Percentiles rank a stretch among this genome's conserved stretches.
These are phyloP conservation scores for Bipolaris sorokiniana DNA, from an alignment of 2,329 filamentous ascomycete species.

Conservation along the genomic window DNA sequence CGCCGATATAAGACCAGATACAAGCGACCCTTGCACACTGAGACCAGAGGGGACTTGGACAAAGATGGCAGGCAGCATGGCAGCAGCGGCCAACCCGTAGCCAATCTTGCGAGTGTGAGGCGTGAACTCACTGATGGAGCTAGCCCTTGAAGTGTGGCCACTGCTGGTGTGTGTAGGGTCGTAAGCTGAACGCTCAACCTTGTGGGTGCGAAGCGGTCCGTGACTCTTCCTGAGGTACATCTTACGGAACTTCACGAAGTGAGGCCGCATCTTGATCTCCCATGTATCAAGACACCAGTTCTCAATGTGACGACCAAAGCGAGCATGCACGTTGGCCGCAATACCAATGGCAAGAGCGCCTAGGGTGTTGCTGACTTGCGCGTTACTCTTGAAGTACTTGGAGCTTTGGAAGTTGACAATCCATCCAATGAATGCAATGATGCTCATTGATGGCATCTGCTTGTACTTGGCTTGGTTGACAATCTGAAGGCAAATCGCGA, in stretches of 20 bases:
- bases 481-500: conserved; percentile 74
- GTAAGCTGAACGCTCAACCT: conserved; percentile 31
- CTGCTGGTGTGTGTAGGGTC: conserved; percentile 26
- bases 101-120: conserved; percentile 54
- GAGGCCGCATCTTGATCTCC: conserved; percentile 57
- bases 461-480: conserved; percentile 84
- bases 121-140: conserved; percentile 34
- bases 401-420: conserved; percentile 76
- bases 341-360: conserved; percentile 78
- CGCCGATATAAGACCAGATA: conserved; percentile 63
- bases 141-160: conserved; percentile 26
- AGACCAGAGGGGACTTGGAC: conserved; percentile 67
- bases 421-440: conserved; percentile 76
- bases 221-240: conserved; percentile 29
- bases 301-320: conserved; percentile 65
- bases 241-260: conserved; percentile 38
- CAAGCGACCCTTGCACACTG: conserved; percentile 62
- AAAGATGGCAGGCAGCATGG: conserved; percentile 87
- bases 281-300: conserved; percentile 63
- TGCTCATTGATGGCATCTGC: conserved; percentile 76
- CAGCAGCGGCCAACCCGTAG: conserved; percentile 81
- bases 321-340: conserved; percentile 78
- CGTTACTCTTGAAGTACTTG: conserved; percentile 69
- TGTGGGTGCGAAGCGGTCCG: conserved; percentile 20
- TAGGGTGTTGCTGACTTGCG: conserved; percentile 77